Percentiles rank a stretch among this genome's conserved stretches.
These are phyloP conservation scores for Helichrysum umbraculigerum DNA, from an alignment of 129 eudicot genomes.

Conservation along the genomic window DNA sequence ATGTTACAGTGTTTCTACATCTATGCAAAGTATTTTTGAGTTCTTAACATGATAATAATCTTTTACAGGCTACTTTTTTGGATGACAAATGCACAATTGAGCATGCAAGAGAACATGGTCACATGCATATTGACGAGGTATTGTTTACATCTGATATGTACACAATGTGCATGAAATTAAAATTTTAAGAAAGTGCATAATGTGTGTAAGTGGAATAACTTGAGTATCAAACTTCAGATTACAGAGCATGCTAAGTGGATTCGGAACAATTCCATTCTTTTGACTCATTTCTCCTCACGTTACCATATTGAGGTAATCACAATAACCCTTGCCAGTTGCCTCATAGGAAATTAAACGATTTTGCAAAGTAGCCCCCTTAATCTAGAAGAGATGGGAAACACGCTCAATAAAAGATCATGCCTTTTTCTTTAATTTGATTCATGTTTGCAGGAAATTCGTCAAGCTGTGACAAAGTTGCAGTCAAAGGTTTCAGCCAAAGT, in stretches of 20 bases:
- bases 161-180: not conserved
- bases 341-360: not conserved
- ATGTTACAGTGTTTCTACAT: not conserved
- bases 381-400: not conserved
- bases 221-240: slow-evolving; percentile 52
- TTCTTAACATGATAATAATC: not conserved
- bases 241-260: slow-evolving; percentile 85
- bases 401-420: no score
- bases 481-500: slow-evolving; percentile 77
- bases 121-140: slow-evolving; percentile 94
- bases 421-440: not conserved
- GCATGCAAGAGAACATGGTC: slow-evolving; percentile 96
- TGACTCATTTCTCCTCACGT: slow-evolving; percentile 96
- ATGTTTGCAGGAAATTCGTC: slow-evolving; percentile 69
- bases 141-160: not conserved
- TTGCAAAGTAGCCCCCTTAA: not conserved
- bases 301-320: slow-evolving; percentile 81
- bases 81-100: slow-evolving; percentile 68
- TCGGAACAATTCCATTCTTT: slow-evolving; percentile 66
- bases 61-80: slow-evolving; percentile 85
- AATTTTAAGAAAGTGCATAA: not conserved
- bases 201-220: slow-evolving; percentile 4
- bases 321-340: not conserved
- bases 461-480: slow-evolving; percentile 73
- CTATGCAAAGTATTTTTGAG: not conserved